Percentiles rank a stretch among this genome's conserved stretches.
Evolutionary conservation across 1,284 basidiomycete genomes (phyloP).

Genomic region (Calocybe gambosa): DNA sequence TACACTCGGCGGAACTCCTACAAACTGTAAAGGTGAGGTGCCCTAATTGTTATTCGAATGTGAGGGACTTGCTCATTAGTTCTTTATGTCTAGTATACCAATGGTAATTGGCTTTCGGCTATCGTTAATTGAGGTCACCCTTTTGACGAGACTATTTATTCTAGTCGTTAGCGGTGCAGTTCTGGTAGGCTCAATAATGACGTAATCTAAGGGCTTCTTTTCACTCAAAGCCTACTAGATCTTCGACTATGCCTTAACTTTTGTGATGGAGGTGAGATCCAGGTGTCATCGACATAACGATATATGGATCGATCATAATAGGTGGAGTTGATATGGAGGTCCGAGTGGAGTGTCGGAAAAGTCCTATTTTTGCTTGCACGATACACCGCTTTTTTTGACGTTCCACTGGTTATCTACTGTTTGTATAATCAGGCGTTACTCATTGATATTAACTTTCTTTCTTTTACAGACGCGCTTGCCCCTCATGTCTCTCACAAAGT

Average conservation of each 20-base stretch:
- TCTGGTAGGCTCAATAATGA: background rate
- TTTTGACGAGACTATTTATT: background rate
- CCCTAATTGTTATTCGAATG: background rate
- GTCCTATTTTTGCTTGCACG: conserved; percentile 12
- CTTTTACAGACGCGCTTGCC: conserved; percentile 10
- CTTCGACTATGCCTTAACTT: background rate
- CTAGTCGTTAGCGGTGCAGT: background rate
- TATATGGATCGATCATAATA: conserved; percentile 10
- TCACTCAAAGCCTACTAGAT: background rate
- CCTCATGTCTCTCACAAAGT: conserved; percentile 5
- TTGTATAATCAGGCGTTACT: no score
- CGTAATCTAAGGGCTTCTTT: background rate
- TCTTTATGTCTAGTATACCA: background rate
- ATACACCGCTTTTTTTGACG: conserved; percentile 14
- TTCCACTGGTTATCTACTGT: conserved; percentile 10
- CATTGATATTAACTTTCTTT: no score
- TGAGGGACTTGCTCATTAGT: background rate
- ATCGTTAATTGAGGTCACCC: background rate
- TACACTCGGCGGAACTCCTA: background rate
- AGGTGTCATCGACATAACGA: background rate
- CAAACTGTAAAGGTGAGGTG: background rate
- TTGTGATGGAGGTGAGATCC: background rate
- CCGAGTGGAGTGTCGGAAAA: conserved; percentile 13
- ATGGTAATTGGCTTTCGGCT: background rate
- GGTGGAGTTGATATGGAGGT: conserved; percentile 14